Percentiles rank a stretch among this genome's conserved stretches.
These are phyloP conservation scores for Leishmania major DNA, from an alignment of 208 protist genomes.

Conservation along the genomic window DNA sequence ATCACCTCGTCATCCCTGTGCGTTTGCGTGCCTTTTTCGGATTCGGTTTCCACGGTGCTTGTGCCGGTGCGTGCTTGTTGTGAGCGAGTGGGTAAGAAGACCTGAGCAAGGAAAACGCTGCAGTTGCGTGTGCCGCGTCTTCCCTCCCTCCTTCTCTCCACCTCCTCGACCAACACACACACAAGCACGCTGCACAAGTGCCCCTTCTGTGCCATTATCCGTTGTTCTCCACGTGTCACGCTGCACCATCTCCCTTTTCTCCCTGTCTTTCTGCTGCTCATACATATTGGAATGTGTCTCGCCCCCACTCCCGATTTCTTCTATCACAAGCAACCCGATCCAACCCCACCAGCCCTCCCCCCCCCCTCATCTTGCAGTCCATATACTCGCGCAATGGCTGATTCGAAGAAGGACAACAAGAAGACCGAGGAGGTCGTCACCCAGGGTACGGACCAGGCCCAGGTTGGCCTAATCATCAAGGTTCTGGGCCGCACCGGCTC, in stretches of 20 bases:
- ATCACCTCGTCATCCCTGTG: not conserved
- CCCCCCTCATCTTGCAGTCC: not conserved
- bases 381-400: conserved; percentile 41
- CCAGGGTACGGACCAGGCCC: conserved; percentile 77
- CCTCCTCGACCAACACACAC: not conserved
- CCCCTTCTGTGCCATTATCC: not conserved
- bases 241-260: not conserved
- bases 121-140: not conserved
- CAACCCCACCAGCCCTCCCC: not conserved
- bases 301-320: not conserved
- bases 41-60: not conserved
- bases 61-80: not conserved
- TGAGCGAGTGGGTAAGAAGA: not conserved
- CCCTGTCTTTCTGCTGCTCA: not conserved
- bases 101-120: not conserved
- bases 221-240: not conserved
- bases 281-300: not conserved
- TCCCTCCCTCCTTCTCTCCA: not conserved
- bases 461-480: conserved; percentile 97
- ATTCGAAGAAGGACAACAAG: conserved; percentile 92
- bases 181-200: not conserved
- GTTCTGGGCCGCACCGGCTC: conserved; percentile 99
- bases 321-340: not conserved
- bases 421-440: conserved; percentile 80
- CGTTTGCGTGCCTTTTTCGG: not conserved